Evolutionary conservation across 345 rosid genomes (phyloP).

Genomic region (Aurinia saxatilis): DNA sequence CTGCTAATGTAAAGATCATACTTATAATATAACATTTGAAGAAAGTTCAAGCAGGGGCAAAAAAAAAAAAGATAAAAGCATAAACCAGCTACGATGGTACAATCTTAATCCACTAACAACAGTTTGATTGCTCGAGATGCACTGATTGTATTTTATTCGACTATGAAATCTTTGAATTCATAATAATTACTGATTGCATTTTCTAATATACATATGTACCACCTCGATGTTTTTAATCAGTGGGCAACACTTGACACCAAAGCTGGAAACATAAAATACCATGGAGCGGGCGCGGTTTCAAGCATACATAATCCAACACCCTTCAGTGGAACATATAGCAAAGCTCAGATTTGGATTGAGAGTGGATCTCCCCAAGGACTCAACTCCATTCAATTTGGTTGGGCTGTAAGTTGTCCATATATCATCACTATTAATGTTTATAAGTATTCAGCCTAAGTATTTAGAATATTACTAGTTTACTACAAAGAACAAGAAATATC

Average conservation of each 20-base stretch:
- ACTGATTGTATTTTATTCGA: neutral
- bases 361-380: neutral
- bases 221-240: neutral
- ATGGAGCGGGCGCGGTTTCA: neutral
- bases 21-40: too few relatives aligned
- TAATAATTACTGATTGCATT: neutral
- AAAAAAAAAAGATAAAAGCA: too few relatives aligned
- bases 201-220: neutral
- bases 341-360: neutral
- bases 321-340: neutral
- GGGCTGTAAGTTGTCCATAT: neutral
- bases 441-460: too few relatives aligned
- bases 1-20: too few relatives aligned
- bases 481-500: too few relatives aligned
- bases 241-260: slow-evolving; percentile 3
- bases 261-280: neutral
- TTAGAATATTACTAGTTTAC: too few relatives aligned
- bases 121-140: neutral
- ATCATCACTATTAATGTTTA: neutral
- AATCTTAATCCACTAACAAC: neutral
- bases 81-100: too few relatives aligned
- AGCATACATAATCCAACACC: neutral
- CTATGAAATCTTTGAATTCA: neutral
- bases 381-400: slow-evolving; percentile 6
- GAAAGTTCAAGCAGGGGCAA: too few relatives aligned